A percentile compares a stretch with the other conserved stretches of the same genome.
Conservation (phyloP, 2,329 filamentous ascomycete genomes). For the Dothistroma pini region DNA sequence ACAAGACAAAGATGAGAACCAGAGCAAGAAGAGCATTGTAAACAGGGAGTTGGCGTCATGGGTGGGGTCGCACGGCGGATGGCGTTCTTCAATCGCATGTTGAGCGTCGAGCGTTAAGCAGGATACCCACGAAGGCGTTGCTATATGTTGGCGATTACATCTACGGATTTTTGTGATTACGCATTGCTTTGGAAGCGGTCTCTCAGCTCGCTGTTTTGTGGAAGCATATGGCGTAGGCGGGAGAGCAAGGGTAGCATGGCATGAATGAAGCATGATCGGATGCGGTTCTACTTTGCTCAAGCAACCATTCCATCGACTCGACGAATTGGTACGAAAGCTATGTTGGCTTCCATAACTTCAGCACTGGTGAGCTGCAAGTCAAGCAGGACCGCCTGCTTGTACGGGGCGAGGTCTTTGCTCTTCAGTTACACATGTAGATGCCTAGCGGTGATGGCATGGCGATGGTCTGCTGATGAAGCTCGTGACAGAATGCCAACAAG, state of each 20-base stretch:
- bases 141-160: background rate
- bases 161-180: background rate
- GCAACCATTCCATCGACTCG: too few species aligned
- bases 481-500: constrained; percentile 2
- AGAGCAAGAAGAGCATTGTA: background rate
- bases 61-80: background rate
- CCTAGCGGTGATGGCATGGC: background rate
- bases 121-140: constrained; percentile 10
- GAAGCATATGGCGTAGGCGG: background rate
- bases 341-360: too few species aligned
- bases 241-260: background rate
- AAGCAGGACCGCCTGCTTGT: too few species aligned
- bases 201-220: background rate
- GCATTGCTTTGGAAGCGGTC: background rate
- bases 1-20: too few species aligned
- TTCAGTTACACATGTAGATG: background rate
- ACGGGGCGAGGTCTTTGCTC: too few species aligned
- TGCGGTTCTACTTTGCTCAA: too few species aligned
- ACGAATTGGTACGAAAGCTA: too few species aligned
- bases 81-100: background rate
- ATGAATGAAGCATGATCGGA: too few species aligned
- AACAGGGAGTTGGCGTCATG: background rate
- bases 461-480: background rate
- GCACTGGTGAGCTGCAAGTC: too few species aligned
- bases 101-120: constrained; percentile 1